Conservation (phyloP, 2,329 filamentous ascomycete genomes). For the Apiospora koreana region DNA sequence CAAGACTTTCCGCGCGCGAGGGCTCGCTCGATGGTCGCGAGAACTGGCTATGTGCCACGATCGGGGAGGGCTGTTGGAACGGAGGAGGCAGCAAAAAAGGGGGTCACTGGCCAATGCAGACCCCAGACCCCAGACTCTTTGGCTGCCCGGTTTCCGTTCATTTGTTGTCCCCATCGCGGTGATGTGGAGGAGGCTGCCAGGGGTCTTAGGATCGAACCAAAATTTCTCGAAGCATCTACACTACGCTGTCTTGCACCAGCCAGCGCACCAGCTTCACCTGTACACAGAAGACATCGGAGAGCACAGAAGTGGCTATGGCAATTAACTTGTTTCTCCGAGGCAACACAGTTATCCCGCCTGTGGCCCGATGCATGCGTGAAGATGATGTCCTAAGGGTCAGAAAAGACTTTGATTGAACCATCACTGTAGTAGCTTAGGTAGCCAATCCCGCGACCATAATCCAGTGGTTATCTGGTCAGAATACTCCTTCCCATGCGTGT, state of each 20-base stretch:
- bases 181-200: not conserved
- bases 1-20: not conserved
- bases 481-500: not conserved
- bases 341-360: not conserved
- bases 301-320: not conserved
- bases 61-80: not conserved
- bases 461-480: not conserved
- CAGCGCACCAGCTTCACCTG: not conserved
- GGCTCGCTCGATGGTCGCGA: not conserved
- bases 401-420: not conserved
- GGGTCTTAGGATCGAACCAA: not conserved
- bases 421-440: not conserved
- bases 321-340: not conserved
- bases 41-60: not conserved
- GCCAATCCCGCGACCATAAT: not conserved
- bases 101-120: not conserved
- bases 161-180: not conserved
- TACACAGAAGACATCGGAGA: not conserved
- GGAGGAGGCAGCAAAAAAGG: not conserved
- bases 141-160: not conserved
- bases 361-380: not conserved
- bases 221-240: not conserved
- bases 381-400: not conserved
- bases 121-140: not conserved
- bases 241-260: not conserved